Conservation (phyloP, 2,329 filamentous ascomycete genomes). For the Akanthomyces lecanii region DNA sequence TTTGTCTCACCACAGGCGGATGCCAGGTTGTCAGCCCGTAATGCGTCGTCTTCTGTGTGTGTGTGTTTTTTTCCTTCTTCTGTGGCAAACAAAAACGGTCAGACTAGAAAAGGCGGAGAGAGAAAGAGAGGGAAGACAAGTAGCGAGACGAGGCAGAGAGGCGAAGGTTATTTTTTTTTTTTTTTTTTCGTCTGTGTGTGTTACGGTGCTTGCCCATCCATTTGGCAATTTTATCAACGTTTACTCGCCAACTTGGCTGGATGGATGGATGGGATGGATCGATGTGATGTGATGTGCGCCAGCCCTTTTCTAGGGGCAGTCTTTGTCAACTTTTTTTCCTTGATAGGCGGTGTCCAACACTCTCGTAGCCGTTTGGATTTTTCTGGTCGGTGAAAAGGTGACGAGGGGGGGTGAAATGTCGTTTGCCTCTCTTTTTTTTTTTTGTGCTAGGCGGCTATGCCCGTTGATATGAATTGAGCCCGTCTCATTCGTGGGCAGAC, state of each 20-base stretch:
- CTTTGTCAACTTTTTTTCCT: too few relatives aligned
- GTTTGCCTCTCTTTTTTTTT: not conserved
- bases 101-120: not conserved
- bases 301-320: not conserved
- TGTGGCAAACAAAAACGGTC: not conserved
- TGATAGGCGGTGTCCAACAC: too few relatives aligned
- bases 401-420: not conserved
- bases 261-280: not conserved
- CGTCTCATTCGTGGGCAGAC: not conserved
- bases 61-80: not conserved
- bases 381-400: too few relatives aligned
- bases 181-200: conserved; percentile 9
- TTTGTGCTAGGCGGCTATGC: not conserved
- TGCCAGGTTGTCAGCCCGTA: conserved; percentile 1
- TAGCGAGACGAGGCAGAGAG: conserved; percentile 16
- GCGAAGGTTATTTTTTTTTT: not conserved
- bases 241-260: too few relatives aligned
- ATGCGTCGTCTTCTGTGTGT: not conserved
- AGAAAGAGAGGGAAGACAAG: not conserved
- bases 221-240: not conserved
- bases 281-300: not conserved
- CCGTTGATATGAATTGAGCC: not conserved
- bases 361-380: too few relatives aligned
- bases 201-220: not conserved
- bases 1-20: conserved; percentile 5